Evolutionary conservation across 805 yeast genomes (phyloP), one percentile per base, ranked within the genome.

Genomic region (Pichia kluyveri): DNA sequence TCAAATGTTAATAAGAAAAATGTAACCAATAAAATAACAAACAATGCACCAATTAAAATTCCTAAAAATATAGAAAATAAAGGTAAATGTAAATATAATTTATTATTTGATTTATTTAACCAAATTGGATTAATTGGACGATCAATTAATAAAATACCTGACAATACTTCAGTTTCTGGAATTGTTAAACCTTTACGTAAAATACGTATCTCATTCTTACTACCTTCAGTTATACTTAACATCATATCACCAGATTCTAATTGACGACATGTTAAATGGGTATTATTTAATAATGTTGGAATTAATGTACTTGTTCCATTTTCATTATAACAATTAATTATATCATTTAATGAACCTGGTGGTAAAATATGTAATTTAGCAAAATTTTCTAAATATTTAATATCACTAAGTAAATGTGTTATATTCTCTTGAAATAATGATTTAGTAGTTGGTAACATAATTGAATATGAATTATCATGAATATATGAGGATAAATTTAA

Each of bases 321-420:
- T 31, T 19, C 37, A 26, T 23, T 38, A 37, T 42, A 41, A 59
- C 93, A 85, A 7, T 66, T 55, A 14, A 78, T 58, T 9, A 85
- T 51, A 23, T 61, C 65, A 0, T 61, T 60, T 2, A 80, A 61
- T 11, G 83, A 76, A 23, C 74, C 69, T 19, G 75, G 75, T 2
- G 86, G 85, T 2, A 90, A 69, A 28, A 87, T 68, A 60, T 90
- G 98, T 44, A 86, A 66, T 44, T 73, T 74, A 38, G 86, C 66
- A 49, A 89, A 75, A 14, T 76, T 72, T 40, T 70, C 69, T 32
- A 87, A 61, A 30, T 44, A 56, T 3, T 55, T 43, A 14, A 54
- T 36, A 17, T 71, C 68, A 1, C 65, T 60, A 41, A 69, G 68
- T 31, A 65, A 65, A 6, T 66, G 56, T 28, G 77, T 73, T 46